Base-by-base conservation (phyloP, 805 yeast genomes). In the Yueomyces sp. region DNA sequence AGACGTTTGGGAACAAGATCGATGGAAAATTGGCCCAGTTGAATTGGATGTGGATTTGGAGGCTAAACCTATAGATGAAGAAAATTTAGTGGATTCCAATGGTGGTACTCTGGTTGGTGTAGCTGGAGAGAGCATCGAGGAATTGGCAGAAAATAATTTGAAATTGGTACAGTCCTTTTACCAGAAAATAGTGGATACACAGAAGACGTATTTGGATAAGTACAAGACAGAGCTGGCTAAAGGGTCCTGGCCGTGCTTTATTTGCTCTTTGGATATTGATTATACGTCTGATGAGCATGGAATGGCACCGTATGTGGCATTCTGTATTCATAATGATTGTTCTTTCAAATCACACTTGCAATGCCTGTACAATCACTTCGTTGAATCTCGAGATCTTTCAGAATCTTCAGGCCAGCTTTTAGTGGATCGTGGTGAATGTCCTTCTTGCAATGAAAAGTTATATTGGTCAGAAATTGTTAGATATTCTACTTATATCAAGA, bases 301-400 rank as follows among this genome's bases (percentile, higher is more conserved):
- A 1, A 44, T 43, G 36, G 54, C 61, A 42, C 72, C 72, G 0
- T 47, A 64, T 28, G 39, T 67, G 3, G 59, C 63, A 3, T 52
- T 62, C 3, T 72, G 76, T 37, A 49, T 55, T 33, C 5, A 30
- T 30, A 11, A 34, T 5, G n/a, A 11, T 34, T 34, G 37, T 34
- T 5, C 5, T 6, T 34, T 34, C n/a, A 6, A 7, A n/a, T 5
- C n/a, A 5, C 37, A 34, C n/a, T 19, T 34, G 12, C 5, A 9
- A 34, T 34, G 37, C n/a, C 26, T 34, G 8, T 34, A 34, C n/a
- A 34, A 19, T 7, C n/a, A 11, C 12, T 34, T 34, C n/a, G 26
- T 11, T 5, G 26, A 34, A 19, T 19, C 19, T 19, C 19, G 19
- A 19, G 19, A 19, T 19, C 19, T 19, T 19, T 19, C 19, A 19